phyloP scores from a whole-genome alignment of 1,139 yeast species.

The Suzukiozyma palmioleophila region DNA sequence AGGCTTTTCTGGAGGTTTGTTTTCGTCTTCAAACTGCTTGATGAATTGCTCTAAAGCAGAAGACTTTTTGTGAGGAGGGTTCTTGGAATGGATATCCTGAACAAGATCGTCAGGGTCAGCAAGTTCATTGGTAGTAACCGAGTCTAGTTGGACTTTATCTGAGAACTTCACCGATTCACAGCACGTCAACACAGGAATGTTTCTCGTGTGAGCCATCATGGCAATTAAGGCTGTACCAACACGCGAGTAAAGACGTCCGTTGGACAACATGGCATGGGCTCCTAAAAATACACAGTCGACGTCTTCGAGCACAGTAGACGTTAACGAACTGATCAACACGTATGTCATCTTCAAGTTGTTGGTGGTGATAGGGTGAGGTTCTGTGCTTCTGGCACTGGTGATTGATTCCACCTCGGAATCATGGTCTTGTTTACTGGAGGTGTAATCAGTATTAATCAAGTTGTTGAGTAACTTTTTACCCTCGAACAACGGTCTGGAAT shows the following conservation, averaged over 20 bases:
- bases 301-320: conserved; percentile 69
- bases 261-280: conserved; percentile 95
- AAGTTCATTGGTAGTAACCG: conserved; percentile 88
- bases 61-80: conserved; percentile 59
- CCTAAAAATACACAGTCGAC: conserved; percentile 92
- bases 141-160: conserved; percentile 92
- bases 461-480: conserved; percentile 73
- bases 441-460: conserved; percentile 38
- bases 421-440: conserved; percentile 28
- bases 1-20: conserved; percentile 12
- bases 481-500: conserved; percentile 93
- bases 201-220: conserved; percentile 81
- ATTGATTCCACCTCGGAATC: conserved; percentile 47
- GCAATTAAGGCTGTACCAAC: conserved; percentile 95
- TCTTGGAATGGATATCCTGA: conserved; percentile 39
- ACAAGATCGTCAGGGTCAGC: conserved; percentile 80
- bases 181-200: conserved; percentile 90
- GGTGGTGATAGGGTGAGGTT: conserved; percentile 28
- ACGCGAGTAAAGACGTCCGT: conserved; percentile 87
- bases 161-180: conserved; percentile 95
- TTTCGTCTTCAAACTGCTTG: conserved; percentile 32
- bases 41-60: conserved; percentile 65
- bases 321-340: conserved; percentile 72
- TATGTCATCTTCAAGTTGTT: conserved; percentile 45
- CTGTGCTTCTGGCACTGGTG: conserved; percentile 11